Evolutionary conservation across 225 moss, liverwort and hornwort genomes (phyloP).

Genomic region (Marchantia paleacea): DNA sequence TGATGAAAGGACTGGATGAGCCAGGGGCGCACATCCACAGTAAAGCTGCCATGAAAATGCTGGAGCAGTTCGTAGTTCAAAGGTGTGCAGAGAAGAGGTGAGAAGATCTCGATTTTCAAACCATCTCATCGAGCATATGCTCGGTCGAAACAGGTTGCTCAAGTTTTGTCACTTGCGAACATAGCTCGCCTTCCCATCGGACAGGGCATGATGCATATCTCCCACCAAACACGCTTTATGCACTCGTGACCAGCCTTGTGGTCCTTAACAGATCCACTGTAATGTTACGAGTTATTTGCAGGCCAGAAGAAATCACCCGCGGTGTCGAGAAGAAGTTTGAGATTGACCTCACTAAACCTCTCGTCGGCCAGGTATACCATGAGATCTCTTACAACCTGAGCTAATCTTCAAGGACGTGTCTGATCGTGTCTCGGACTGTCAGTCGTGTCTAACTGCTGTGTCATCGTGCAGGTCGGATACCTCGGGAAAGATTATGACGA

Average conservation of each 20-base stretch:
- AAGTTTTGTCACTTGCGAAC: too few relatives aligned
- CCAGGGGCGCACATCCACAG: conserved; percentile 37
- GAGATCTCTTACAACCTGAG: background rate
- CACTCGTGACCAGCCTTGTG: too few relatives aligned
- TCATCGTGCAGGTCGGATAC: conserved; percentile 45
- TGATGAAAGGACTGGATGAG: conserved; percentile 40
- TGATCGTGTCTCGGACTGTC: background rate
- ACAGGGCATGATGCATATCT: too few relatives aligned
- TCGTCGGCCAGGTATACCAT: conserved; percentile 39
- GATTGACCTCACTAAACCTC: conserved; percentile 50
- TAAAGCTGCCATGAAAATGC: conserved; percentile 39
- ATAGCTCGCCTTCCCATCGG: too few relatives aligned
- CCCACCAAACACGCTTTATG: too few relatives aligned
- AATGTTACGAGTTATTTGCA: background rate
- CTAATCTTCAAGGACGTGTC: background rate
- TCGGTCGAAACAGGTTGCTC: too few relatives aligned
- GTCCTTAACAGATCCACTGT: too few relatives aligned
- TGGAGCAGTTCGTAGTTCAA: conserved; percentile 29
- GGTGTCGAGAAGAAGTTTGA: conserved; percentile 16
- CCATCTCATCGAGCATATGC: too few relatives aligned
- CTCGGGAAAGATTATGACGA: conserved; percentile 61
- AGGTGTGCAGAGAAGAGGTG: conserved; percentile 15
- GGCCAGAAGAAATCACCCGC: background rate
- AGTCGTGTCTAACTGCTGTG: background rate
- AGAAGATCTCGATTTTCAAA: background rate